A percentile compares a stretch with the other conserved stretches of the same genome.
These are phyloP conservation scores for Cyanidioschyzon merolae DNA, from an alignment of 23 red algal species.

Conservation along the genomic window DNA sequence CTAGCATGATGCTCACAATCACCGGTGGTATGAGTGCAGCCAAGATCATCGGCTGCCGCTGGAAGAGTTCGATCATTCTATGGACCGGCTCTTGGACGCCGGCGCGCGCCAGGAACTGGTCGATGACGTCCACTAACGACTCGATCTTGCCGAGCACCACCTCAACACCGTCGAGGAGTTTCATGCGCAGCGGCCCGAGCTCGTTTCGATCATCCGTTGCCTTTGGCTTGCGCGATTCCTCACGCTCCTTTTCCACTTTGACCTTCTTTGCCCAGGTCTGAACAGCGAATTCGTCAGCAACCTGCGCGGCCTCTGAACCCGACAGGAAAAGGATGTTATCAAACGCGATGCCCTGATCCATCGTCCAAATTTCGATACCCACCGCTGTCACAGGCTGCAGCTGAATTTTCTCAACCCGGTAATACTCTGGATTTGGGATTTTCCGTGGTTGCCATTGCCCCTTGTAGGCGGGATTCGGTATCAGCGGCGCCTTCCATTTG, in stretches of 20 bases:
- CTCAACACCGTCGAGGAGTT: background rate
- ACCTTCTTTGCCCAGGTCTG: constrained; percentile 47
- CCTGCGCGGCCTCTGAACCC: constrained; percentile 26
- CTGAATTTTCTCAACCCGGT: constrained; percentile 32
- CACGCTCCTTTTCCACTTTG: constrained; percentile 39
- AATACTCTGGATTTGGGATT: constrained; percentile 91
- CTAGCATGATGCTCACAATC: constrained; percentile 11
- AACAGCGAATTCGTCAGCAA: constrained; percentile 41
- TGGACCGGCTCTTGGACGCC: background rate
- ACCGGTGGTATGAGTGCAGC: background rate
- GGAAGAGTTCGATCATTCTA: background rate
- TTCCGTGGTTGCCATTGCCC: constrained; percentile 77
- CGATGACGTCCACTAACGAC: background rate
- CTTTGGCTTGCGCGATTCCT: constrained; percentile 32
- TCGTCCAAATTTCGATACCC: constrained; percentile 90
- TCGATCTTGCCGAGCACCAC: constrained; percentile 3
- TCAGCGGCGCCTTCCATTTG: constrained; percentile 93
- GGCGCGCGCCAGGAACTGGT: background rate
- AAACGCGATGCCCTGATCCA: constrained; percentile 92
- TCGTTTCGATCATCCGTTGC: constrained; percentile 20
- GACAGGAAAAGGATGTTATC: constrained; percentile 75
- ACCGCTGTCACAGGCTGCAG: constrained; percentile 51
- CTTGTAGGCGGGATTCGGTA: constrained; percentile 87
- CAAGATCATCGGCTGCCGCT: background rate
- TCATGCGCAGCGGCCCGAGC: background rate